These are phyloP conservation scores for Aureobasidium sp. DNA, from an alignment of 2,329 filamentous ascomycete genomes.

Conservation along the genomic window DNA sequence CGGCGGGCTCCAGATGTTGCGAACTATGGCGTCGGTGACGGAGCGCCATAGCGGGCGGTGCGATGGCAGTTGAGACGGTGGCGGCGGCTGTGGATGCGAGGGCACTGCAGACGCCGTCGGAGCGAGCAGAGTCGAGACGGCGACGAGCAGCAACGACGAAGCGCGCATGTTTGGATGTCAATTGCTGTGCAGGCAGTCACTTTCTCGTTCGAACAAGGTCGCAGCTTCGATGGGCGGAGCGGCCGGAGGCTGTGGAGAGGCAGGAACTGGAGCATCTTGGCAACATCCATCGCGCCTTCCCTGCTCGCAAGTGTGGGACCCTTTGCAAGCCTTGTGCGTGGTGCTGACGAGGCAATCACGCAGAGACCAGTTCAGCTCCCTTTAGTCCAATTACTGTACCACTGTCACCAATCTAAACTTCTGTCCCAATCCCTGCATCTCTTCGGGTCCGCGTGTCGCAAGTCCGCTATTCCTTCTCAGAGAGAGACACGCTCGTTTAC, in stretches of 20 bases:
- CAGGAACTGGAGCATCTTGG: neutral
- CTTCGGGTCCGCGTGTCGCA: neutral
- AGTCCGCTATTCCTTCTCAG: neutral
- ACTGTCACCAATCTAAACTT: neutral
- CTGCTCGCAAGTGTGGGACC: neutral
- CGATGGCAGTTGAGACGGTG: neutral
- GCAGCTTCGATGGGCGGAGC: neutral
- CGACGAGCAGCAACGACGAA: slow-evolving; percentile 1
- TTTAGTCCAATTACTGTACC: neutral
- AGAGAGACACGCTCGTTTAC: slow-evolving; percentile 13
- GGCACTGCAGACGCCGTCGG: slow-evolving; percentile 14
- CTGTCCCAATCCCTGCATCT: neutral
- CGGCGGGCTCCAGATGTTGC: slow-evolving; percentile 17
- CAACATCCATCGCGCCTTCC: slow-evolving; percentile 5
- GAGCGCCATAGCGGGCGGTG: slow-evolving; percentile 17
- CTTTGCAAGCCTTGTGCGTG: slow-evolving; percentile 5
- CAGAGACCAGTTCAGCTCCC: neutral
- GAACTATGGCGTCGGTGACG: slow-evolving; percentile 18
- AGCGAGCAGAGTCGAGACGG: neutral
- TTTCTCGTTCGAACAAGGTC: neutral
- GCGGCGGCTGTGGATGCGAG: slow-evolving; percentile 6
- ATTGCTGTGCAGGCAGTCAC: neutral
- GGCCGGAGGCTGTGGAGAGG: neutral
- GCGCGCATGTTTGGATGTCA: slow-evolving; percentile 9
- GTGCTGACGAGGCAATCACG: slow-evolving; percentile 8